Base-by-base conservation (phyloP, 805 yeast genomes). In the Schizosaccharomyces lindneri region DNA sequence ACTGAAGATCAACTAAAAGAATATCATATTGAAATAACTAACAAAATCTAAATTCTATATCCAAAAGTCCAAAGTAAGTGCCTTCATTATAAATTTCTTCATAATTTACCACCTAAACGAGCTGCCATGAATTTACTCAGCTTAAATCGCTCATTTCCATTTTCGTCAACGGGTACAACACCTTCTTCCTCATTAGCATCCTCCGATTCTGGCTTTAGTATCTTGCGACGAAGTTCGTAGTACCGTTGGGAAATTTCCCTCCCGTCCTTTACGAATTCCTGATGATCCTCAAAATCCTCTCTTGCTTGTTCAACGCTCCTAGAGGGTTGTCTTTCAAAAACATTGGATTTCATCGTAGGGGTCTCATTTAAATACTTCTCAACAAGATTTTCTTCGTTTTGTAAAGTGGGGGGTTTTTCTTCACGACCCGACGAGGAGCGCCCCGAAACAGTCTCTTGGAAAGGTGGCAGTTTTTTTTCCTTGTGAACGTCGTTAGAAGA, bases 1-100 rank as follows among this genome's bases (percentile, higher is more conserved):
- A 69, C 75, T 2, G 73, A 75, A 13, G 70, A 69, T 2, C 77
- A 78, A 1, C 73, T 90, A 62, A 70, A 70, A 6, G 75, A 77
- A 15, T 89, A 89, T 29, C 11, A 51, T 24, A 24, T 46, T 46
- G 51, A n/a, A 9, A 46, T 46, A 19, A 46, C 51, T 24, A 24
- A 46, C 51, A 46, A 46, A 46, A n/a, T 46, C 51, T 19, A 46
- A 46, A 46, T 24, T 17, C 13, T 15, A 15, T 11, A 19, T 46
- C 21, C 27, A 36, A 36, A 36, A 36, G 41, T 36, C 41, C 41
- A 13, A 11, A 36, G 11, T 36, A 36, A 36, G 15, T 36, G 41
- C 3, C 15, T 36, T 36, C 41, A 36, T 36, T 36, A 36, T 36
- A 9, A 6, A 36, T 36, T 36, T 36, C 41, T 15, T 36, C 41